These are phyloP conservation scores for Lepiota subincarnata DNA, from an alignment of 768 basidiomycete genomes.

Conservation along the genomic window DNA sequence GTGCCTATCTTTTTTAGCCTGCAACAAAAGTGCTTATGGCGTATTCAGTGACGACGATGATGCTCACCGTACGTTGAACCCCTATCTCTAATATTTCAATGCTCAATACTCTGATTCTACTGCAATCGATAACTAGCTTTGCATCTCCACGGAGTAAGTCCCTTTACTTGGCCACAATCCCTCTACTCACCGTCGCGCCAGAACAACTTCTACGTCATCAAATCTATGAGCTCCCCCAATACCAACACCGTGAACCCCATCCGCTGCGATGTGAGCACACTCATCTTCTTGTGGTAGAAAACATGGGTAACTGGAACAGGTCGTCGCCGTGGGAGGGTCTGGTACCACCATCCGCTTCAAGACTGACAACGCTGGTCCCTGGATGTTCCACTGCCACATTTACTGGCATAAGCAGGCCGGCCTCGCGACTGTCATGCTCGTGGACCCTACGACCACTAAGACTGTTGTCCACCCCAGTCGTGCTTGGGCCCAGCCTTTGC, in stretches of 20 bases:
- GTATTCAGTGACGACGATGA: no score
- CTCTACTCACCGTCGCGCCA: background rate
- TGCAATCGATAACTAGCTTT: no score
- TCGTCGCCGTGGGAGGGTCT: conserved; percentile 15
- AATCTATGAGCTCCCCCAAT: conserved; percentile 20
- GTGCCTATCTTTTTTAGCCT: background rate
- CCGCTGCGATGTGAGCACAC: conserved; percentile 50
- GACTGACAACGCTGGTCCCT: conserved; percentile 17
- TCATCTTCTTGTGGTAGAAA: background rate
- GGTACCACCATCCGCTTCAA: conserved; percentile 20
- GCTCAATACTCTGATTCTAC: no score
- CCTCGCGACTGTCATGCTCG: conserved; percentile 15
- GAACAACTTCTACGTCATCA: conserved; percentile 18
- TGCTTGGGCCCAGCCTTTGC: conserved; percentile 14
- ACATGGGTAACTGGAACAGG: background rate
- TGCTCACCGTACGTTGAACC: no score
- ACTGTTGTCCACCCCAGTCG: conserved; percentile 3
- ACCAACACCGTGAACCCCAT: conserved; percentile 52
- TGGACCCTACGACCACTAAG: background rate
- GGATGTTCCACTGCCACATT: conserved; percentile 21
- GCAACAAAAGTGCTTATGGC: no score
- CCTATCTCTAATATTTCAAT: no score
- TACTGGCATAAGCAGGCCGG: no score
- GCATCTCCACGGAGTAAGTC: no score
- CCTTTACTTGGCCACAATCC: no score